A percentile compares a stretch with the other conserved stretches of the same genome.
Evolutionary conservation across 176 grass and related monocot genomes (phyloP).

Genomic region (Phoenix dactylifera): DNA sequence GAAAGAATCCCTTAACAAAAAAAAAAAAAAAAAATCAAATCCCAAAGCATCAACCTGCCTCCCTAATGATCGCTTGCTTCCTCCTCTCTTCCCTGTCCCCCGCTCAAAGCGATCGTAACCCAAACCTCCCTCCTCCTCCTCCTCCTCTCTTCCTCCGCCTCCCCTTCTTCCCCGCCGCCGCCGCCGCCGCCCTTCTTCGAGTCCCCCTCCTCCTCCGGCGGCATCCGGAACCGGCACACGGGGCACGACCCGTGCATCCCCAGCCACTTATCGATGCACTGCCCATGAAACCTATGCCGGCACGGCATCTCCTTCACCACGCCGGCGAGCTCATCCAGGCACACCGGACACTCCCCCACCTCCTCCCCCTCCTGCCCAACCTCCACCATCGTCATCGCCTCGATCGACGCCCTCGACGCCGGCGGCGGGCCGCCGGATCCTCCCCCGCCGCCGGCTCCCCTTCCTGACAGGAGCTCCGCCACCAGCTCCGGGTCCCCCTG

Average conservation of each 20-base stretch:
- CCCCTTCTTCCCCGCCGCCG: neutral
- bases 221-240: constrained; percentile 48
- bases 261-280: constrained; percentile 68
- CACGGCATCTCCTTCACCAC: constrained; percentile 72
- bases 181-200: constrained; percentile 8
- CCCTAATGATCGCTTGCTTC: too few species aligned
- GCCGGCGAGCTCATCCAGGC: constrained; percentile 38
- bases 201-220: constrained; percentile 12
- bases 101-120: too few species aligned
- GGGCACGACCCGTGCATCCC: constrained; percentile 67
- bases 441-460: constrained; percentile 5
- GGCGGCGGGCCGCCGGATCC: constrained; percentile 19
- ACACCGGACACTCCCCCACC: constrained; percentile 37
- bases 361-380: neutral
- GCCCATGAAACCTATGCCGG: constrained; percentile 64
- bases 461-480: neutral
- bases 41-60: too few species aligned
- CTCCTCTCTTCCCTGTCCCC: too few species aligned
- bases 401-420: constrained; percentile 56
- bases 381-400: constrained; percentile 45
- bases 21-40: too few species aligned
- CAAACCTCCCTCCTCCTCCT: too few species aligned
- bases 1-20: too few species aligned
- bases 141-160: neutral
- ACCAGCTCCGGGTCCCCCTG: neutral